Evolutionary conservation across 2,329 filamentous ascomycete genomes (phyloP).

Genomic region (Lecanicillium sp.): DNA sequence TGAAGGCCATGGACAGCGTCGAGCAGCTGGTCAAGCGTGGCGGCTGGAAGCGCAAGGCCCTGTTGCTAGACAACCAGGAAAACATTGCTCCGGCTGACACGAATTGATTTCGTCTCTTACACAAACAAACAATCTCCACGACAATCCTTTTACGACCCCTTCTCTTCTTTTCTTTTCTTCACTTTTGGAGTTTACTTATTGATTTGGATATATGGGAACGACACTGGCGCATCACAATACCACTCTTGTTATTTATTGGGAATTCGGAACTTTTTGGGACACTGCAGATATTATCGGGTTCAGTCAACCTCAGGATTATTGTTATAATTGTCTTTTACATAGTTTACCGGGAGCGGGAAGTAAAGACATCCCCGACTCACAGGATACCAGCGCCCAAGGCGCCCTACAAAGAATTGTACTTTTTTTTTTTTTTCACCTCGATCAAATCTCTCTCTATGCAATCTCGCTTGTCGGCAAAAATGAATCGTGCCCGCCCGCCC

Average conservation of each 20-base stretch:
- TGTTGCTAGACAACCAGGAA: slow-evolving; percentile 34
- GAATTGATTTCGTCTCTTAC: background rate
- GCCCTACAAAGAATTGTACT: slow-evolving; percentile 7
- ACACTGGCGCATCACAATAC: slow-evolving; percentile 11
- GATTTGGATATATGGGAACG: background rate
- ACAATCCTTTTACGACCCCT: background rate
- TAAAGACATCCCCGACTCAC: background rate
- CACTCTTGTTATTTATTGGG: slow-evolving; percentile 7
- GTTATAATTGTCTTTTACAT: slow-evolving; percentile 3
- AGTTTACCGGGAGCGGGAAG: background rate
- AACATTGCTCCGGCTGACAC: background rate
- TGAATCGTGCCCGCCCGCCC: slow-evolving; percentile 8
- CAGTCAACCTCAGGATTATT: slow-evolving; percentile 1
- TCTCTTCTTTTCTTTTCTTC: background rate
- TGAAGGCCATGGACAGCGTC: slow-evolving; percentile 33
- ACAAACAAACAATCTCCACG: background rate
- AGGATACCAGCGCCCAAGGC: slow-evolving; percentile 9
- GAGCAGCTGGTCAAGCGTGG: slow-evolving; percentile 38
- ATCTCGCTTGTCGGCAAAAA: slow-evolving; percentile 2
- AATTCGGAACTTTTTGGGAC: background rate
- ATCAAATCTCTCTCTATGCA: background rate
- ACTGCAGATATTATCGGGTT: slow-evolving; percentile 1
- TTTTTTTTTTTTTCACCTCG: background rate
- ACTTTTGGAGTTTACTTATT: background rate
- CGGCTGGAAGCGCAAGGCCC: slow-evolving; percentile 38